phyloP scores from a whole-genome alignment of 2,329 filamentous ascomycete genomes.

The Fusarium caatingaense region DNA sequence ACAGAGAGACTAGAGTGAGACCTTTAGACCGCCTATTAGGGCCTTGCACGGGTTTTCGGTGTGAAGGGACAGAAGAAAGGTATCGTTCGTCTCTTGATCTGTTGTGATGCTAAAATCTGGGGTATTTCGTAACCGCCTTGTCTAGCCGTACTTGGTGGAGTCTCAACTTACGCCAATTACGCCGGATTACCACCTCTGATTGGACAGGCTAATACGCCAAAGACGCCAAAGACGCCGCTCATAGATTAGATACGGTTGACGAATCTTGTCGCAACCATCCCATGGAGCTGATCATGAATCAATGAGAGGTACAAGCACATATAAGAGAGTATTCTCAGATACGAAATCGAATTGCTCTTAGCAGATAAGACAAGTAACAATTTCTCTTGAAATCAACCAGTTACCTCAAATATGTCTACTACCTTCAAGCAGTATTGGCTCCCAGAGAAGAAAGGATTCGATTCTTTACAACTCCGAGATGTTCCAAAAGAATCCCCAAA shows the following conservation, averaged over 20 bases:
- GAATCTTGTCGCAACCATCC: too few relatives aligned
- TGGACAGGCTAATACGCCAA: background rate
- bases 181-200: background rate
- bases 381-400: too few relatives aligned
- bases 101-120: too few relatives aligned
- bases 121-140: fast-evolving
- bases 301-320: too few relatives aligned
- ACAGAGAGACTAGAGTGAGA: background rate
- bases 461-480: background rate
- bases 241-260: too few relatives aligned
- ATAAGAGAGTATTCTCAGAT: too few relatives aligned
- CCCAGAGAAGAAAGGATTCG: background rate
- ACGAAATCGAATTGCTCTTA: too few relatives aligned
- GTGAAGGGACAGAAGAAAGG: fast-evolving
- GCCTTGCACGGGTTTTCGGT: fast-evolving
- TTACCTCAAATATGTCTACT: background rate
- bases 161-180: background rate
- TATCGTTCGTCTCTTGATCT: background rate
- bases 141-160: background rate
- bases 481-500: background rate
- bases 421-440: background rate
- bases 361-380: too few relatives aligned
- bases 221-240: too few relatives aligned
- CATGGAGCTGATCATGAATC: too few relatives aligned
- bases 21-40: background rate